Evolutionary conservation across 768 basidiomycete species (phyloP).

Genomic region (Leccinum uliginosum): DNA sequence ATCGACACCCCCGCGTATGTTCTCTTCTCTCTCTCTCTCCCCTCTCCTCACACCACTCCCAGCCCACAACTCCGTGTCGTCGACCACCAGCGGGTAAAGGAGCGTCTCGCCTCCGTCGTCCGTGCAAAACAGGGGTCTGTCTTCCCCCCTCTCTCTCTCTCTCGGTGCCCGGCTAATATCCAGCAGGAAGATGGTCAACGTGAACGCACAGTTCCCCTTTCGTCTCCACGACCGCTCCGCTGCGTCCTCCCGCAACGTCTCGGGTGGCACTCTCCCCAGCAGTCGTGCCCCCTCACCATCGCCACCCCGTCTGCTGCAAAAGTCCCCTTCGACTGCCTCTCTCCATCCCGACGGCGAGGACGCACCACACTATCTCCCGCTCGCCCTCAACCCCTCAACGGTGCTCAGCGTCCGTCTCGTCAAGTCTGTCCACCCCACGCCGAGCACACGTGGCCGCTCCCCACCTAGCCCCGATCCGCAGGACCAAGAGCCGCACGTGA

Average conservation of each 20-base stretch:
- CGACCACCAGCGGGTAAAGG: conserved; percentile 49
- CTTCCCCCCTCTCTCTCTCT: not conserved
- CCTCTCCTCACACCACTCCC: not conserved
- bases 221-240: conserved; percentile 41
- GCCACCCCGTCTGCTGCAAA: conserved; percentile 17
- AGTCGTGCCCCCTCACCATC: conserved; percentile 21
- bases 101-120: conserved; percentile 51
- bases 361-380: conserved; percentile 5
- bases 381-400: conserved; percentile 1
- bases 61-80: conserved; percentile 33
- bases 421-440: conserved; percentile 4
- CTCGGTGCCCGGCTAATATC: not conserved
- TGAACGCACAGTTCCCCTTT: conserved; percentile 57
- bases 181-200: conserved; percentile 67
- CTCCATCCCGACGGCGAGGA: conserved; percentile 20
- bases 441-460: conserved; percentile 19
- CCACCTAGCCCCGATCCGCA: not conserved
- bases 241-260: conserved; percentile 32
- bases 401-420: conserved; percentile 27
- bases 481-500: conserved; percentile 12
- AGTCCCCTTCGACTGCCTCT: conserved; percentile 21
- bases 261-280: conserved; percentile 24
- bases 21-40: not conserved
- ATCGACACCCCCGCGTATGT: conserved; percentile 24
- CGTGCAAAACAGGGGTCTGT: conserved; percentile 58